Conservation (phyloP, 2,329 filamentous ascomycete species). For the Claviceps arundinis region DNA sequence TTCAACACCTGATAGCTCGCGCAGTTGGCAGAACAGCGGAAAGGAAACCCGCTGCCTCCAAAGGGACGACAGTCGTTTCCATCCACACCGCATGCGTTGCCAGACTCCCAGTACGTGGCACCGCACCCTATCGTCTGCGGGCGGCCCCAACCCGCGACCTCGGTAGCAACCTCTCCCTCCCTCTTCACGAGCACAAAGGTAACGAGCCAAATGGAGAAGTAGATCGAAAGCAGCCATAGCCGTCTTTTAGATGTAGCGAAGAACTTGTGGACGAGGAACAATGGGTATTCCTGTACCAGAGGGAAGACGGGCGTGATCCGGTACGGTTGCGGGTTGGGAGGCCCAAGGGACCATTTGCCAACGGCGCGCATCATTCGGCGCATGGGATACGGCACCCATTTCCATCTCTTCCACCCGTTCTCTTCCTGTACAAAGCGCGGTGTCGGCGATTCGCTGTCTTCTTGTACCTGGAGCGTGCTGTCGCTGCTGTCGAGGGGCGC, state of each 20-base stretch:
- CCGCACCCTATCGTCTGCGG: constrained; percentile 55
- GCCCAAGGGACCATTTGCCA: constrained; percentile 41
- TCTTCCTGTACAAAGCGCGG: constrained; percentile 49
- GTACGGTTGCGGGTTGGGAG: constrained; percentile 33
- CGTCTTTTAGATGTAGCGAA: constrained; percentile 47
- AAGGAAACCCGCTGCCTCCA: constrained; percentile 53
- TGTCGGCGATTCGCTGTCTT: constrained; percentile 30
- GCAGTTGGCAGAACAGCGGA: constrained; percentile 64
- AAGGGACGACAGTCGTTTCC: constrained; percentile 67
- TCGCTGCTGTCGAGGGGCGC: constrained; percentile 24
- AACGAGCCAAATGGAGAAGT: constrained; percentile 54
- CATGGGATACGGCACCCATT: constrained; percentile 45
- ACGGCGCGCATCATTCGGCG: constrained; percentile 30
- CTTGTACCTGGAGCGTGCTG: constrained; percentile 31
- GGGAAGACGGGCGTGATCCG: constrained; percentile 50
- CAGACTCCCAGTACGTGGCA: constrained; percentile 55
- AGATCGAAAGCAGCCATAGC: constrained; percentile 42
- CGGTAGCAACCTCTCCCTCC: constrained; percentile 42
- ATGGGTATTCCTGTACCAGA: constrained; percentile 51
- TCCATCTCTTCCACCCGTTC: constrained; percentile 31
- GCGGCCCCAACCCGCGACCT: constrained; percentile 54
- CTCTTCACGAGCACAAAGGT: constrained; percentile 57
- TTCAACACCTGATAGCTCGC: constrained; percentile 52
- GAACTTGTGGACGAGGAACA: constrained; percentile 47
- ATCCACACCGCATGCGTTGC: constrained; percentile 61